Conservation (phyloP, 768 basidiomycete species). For the Phanerochaete sordida region DNA sequence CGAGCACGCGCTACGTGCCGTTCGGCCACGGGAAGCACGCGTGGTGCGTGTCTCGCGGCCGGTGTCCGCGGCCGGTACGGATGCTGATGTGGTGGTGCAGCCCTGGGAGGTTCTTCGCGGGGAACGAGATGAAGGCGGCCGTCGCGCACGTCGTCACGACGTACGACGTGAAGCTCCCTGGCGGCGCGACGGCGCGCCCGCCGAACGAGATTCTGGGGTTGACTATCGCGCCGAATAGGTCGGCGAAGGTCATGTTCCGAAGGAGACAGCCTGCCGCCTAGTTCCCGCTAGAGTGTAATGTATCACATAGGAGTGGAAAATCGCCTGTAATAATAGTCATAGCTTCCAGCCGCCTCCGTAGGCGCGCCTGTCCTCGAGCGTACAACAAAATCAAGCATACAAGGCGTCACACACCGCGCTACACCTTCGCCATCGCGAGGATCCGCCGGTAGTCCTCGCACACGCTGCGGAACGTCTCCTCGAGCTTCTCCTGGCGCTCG, state of each 20-base stretch:
- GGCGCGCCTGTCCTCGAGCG: too few species aligned
- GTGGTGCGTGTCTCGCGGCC: constrained; percentile 1
- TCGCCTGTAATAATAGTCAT: too few species aligned
- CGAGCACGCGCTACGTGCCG: constrained; percentile 4
- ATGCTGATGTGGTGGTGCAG: constrained; percentile 14
- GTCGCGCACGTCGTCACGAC: constrained; percentile 28
- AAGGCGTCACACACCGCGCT: neutral
- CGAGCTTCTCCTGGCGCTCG: constrained; percentile 84
- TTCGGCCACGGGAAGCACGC: constrained; percentile 11
- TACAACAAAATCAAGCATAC: too few species aligned
- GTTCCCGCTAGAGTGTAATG: too few species aligned
- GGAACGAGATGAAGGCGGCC: constrained; percentile 31
- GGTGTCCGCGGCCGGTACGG: neutral
- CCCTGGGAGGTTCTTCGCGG: constrained; percentile 34
- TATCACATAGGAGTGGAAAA: too few species aligned
- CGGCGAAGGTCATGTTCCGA: constrained; percentile 25
- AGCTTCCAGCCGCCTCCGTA: too few species aligned
- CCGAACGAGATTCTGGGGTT: constrained; percentile 14
- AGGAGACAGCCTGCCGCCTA: constrained; percentile 27
- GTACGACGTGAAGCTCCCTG: constrained; percentile 29
- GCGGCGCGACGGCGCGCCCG: constrained; percentile 21
- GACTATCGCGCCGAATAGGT: constrained; percentile 15
- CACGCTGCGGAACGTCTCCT: constrained; percentile 90
- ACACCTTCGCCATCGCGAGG: constrained; percentile 39
- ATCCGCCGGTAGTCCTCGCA: constrained; percentile 83